phyloP scores from a whole-genome alignment of 192 early-diverging fungal species.

The Coemansia sp. region DNA sequence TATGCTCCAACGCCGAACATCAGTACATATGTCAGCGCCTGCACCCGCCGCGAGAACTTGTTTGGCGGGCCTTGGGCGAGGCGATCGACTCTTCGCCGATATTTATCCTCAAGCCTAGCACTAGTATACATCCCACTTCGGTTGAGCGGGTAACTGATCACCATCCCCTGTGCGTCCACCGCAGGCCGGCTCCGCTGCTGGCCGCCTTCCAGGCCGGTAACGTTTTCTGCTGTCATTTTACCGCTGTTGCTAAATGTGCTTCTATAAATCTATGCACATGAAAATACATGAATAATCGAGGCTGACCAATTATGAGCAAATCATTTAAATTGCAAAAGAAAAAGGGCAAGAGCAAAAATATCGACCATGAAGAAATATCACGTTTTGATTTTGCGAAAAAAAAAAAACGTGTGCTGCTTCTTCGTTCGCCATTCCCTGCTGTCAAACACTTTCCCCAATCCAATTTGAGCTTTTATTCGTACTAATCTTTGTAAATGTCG shows the following conservation, averaged over 20 bases:
- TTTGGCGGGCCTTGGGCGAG: conserved; percentile 39
- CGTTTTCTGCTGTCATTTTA: background rate
- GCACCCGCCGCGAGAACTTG: conserved; percentile 39
- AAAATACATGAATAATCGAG: too few relatives aligned
- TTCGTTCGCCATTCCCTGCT: background rate
- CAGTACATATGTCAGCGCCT: conserved; percentile 43
- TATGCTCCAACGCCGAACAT: conserved; percentile 50
- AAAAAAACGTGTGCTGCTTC: too few relatives aligned
- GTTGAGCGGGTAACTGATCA: conserved; percentile 36
- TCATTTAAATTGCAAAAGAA: too few relatives aligned
- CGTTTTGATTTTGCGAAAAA: too few relatives aligned
- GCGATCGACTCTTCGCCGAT: conserved; percentile 48
- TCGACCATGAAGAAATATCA: too few relatives aligned
- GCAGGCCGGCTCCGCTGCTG: background rate
- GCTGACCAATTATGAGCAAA: too few relatives aligned
- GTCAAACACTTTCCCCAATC: too few relatives aligned
- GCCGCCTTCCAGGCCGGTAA: background rate
- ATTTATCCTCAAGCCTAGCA: conserved; percentile 38
- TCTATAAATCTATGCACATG: too few relatives aligned
- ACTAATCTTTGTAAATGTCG: background rate
- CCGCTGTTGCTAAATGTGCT: background rate
- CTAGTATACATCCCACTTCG: conserved; percentile 44
- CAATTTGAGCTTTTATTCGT: too few relatives aligned
- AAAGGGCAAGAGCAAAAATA: too few relatives aligned
- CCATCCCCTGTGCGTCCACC: background rate